Evolutionary conservation across 306 rosid species (phyloP).

Genomic region (Luffa aegyptiaca): DNA sequence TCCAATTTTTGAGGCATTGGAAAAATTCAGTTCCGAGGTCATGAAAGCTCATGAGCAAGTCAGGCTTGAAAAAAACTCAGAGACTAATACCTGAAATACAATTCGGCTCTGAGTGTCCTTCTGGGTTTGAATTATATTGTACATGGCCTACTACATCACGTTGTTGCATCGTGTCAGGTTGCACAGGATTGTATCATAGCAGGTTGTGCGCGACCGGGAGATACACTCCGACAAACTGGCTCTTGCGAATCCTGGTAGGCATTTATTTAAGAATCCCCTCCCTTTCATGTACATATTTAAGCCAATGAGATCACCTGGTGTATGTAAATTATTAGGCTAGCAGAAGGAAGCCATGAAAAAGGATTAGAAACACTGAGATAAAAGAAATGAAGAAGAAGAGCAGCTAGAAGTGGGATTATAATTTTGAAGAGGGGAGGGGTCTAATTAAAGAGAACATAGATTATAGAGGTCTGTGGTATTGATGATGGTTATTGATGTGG

Average conservation of each 20-base stretch:
- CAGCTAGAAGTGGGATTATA: not conserved
- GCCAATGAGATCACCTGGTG: not conserved
- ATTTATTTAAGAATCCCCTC: not conserved
- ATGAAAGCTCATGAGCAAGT: slow-evolving; percentile 80
- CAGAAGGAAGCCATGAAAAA: not conserved
- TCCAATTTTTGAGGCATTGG: slow-evolving; percentile 84
- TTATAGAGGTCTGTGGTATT: not conserved
- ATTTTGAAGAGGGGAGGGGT: not conserved
- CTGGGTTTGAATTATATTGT: not conserved
- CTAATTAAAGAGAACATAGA: not conserved
- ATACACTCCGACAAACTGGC: not conserved
- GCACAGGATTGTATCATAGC: not conserved
- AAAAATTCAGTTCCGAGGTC: slow-evolving; percentile 67
- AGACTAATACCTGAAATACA: not conserved
- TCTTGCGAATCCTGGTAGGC: not conserved
- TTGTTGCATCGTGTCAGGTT: not conserved
- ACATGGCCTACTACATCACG: not conserved
- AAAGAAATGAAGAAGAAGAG: not conserved
- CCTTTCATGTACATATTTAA: slow-evolving; percentile 2
- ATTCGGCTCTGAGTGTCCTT: not conserved
- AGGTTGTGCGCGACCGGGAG: not conserved
- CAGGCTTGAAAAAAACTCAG: slow-evolving; percentile 13
- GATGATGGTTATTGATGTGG: not conserved
- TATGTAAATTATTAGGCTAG: not conserved
- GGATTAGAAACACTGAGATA: not conserved